Evolutionary conservation across 2,329 filamentous ascomycete genomes (phyloP), one percentile per base, ranked within the genome.

Genomic region (Trichoderma afroharzianum): DNA sequence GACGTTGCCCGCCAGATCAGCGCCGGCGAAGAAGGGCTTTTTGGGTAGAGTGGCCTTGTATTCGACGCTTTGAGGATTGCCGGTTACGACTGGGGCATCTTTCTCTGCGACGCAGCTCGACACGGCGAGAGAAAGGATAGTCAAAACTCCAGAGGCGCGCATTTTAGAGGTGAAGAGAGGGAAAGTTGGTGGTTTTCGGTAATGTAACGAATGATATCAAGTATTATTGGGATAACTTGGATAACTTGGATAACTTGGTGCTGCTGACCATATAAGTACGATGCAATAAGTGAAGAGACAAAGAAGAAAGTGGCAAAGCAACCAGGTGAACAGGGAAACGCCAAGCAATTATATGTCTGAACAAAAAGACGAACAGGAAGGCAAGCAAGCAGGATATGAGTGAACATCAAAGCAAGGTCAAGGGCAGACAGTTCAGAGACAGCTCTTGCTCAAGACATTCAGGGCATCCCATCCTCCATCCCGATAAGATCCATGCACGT

Each of bases 1-100:
- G 70, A 91, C 81, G 63, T 89, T 88, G 74, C 87, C 87, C 6
- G 81, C 78, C 58, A 85, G 81, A 71, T 78, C 84, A 3, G 84
- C 81, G 1, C 79, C 77, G 71, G 84, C 83, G 78, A 86, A 88
- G 80, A 87, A 87, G 5, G 84, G 79, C 30, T 85, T 78, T 3
- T 85, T 79, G 18, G 88, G 88, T 6, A 93, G 84, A 2, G 79
- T 82, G 21, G 88, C 91, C 68, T 84, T 81, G 81, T 89, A 92
- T 36, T 82, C 78, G 32, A 83, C 80, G 39, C 85, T 85, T 4
- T 79, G 72, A 2, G 90, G 87, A 81, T 93, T 93, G 80, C 86
- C 82, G 18, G 77, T 80, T 21, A 88, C 83, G 53, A 85, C 78
- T 11, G 83, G 79, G 58, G 90, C 89, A 75, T 88, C 83, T 67